These are phyloP conservation scores for Rhexocercosporidium sp. DNA, from an alignment of 2,329 filamentous ascomycete genomes.

Conservation along the genomic window DNA sequence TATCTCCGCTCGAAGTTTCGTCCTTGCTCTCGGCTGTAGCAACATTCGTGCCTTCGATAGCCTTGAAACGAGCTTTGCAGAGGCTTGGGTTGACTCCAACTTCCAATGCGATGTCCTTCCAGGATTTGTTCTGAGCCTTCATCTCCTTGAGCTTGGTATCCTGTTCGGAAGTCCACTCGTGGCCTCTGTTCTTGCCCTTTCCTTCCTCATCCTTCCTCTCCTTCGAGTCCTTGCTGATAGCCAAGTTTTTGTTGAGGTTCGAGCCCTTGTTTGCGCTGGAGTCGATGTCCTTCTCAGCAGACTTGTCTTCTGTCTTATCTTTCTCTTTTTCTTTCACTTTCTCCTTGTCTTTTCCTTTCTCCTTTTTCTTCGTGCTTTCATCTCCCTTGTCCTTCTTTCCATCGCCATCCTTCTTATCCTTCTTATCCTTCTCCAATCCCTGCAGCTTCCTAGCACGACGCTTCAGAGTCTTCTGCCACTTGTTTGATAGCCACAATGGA, in stretches of 20 bases:
- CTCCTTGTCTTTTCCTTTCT: conserved; percentile 8
- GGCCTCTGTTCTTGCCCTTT: background rate
- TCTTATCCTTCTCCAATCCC: background rate
- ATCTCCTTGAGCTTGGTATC: conserved; percentile 34
- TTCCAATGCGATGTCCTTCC: conserved; percentile 30
- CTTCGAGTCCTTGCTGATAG: background rate
- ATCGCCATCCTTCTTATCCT: conserved; percentile 1
- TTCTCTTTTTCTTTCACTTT: conserved; percentile 13
- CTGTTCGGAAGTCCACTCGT: conserved; percentile 35
- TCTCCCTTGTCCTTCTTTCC: conserved; percentile 5
- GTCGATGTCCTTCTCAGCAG: background rate
- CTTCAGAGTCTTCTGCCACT: conserved; percentile 15
- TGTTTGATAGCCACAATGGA: conserved; percentile 11
- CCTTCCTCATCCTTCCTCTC: conserved; percentile 10
- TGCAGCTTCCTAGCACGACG: conserved; percentile 3
- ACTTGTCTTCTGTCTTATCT: conserved; percentile 5
- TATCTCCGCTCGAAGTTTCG: background rate
- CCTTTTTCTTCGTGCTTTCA: background rate
- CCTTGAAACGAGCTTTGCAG: background rate
- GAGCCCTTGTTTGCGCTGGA: background rate
- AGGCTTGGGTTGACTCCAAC: conserved; percentile 3
- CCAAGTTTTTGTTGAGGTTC: too few relatives aligned
- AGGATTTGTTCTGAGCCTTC: conserved; percentile 33
- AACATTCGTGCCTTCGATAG: background rate
- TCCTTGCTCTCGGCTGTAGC: background rate